phyloP scores from a whole-genome alignment of 495 filamentous ascomycete species.

The Xylaria grammica region DNA sequence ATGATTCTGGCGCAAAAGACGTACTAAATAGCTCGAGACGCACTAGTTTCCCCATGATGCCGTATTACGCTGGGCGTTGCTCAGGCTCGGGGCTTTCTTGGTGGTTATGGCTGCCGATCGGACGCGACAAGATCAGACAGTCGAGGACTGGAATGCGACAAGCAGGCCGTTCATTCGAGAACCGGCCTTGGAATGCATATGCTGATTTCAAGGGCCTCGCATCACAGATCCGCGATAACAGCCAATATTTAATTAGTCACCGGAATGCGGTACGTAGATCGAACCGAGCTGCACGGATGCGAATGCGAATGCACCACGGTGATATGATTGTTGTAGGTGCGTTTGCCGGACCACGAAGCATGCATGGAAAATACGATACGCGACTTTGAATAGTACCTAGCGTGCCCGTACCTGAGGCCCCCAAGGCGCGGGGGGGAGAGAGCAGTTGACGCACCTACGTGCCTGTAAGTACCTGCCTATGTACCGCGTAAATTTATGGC shows the following conservation, averaged over 20 bases:
- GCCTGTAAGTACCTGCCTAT: not conserved
- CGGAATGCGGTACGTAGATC: slow-evolving; percentile 1
- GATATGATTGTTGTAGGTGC: not conserved
- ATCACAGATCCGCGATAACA: slow-evolving; percentile 1
- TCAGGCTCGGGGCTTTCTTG: not conserved
- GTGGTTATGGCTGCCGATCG: slow-evolving; percentile 1
- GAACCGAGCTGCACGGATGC: not conserved
- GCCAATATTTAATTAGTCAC: not conserved
- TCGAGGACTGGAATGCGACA: slow-evolving; percentile 16
- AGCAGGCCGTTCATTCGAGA: slow-evolving; percentile 16
- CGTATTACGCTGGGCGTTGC: slow-evolving; percentile 16
- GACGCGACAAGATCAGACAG: slow-evolving; percentile 21
- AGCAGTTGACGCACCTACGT: not conserved
- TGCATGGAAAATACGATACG: not conserved
- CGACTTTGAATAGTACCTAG: not conserved
- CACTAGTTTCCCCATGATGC: slow-evolving; percentile 80
- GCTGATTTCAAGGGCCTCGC: slow-evolving; percentile 3
- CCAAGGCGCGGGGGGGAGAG: not conserved
- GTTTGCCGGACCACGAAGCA: not conserved
- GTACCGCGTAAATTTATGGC: not conserved
- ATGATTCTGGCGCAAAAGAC: slow-evolving; percentile 31
- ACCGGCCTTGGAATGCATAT: slow-evolving; percentile 12
- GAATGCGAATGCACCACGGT: slow-evolving; percentile 6
- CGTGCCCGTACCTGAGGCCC: not conserved
- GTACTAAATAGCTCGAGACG: slow-evolving; percentile 92